These are phyloP conservation scores for Kuraishia molischiana DNA, from an alignment of 805 yeast genomes.

Conservation along the genomic window DNA sequence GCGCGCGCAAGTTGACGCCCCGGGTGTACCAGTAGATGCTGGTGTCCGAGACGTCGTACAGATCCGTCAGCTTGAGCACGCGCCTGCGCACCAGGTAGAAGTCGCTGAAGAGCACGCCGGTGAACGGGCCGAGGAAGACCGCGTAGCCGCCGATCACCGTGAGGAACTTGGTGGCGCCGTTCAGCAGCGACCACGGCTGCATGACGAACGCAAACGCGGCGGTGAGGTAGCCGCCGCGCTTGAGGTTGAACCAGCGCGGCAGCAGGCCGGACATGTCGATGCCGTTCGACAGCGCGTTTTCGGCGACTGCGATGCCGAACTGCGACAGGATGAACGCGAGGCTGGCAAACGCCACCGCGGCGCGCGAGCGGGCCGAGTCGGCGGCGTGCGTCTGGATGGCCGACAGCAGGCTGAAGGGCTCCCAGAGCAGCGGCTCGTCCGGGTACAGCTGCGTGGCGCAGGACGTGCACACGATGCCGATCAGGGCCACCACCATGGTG, in stretches of 20 bases:
- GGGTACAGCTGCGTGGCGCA: slow-evolving; percentile 21
- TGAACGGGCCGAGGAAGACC: slow-evolving; percentile 28
- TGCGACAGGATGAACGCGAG: slow-evolving; percentile 26
- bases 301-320: slow-evolving; percentile 26
- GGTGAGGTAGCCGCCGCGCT: slow-evolving; percentile 34
- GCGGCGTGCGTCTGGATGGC: slow-evolving; percentile 26
- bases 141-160: slow-evolving; percentile 19
- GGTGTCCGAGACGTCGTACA: slow-evolving; percentile 20
- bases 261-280: slow-evolving; percentile 39
- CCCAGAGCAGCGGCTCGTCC: slow-evolving; percentile 22
- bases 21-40: slow-evolving; percentile 26
- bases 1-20: slow-evolving; percentile 33
- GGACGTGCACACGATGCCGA: slow-evolving; percentile 35
- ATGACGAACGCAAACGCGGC: slow-evolving; percentile 21
- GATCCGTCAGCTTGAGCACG: slow-evolving; percentile 27
- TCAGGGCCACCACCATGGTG: slow-evolving; percentile 23
- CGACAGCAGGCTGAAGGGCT: slow-evolving; percentile 30
- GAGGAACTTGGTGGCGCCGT: slow-evolving; percentile 24
- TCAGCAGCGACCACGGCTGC: slow-evolving; percentile 30
- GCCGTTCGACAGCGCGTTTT: slow-evolving; percentile 33
- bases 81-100: slow-evolving; percentile 27
- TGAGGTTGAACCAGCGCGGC: slow-evolving; percentile 31
- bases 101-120: slow-evolving; percentile 27
- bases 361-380: slow-evolving; percentile 29
- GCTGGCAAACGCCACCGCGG: slow-evolving; percentile 37